These are phyloP conservation scores for Zychaea mexicana DNA, from an alignment of 371 early-diverging fungal species.

Conservation along the genomic window DNA sequence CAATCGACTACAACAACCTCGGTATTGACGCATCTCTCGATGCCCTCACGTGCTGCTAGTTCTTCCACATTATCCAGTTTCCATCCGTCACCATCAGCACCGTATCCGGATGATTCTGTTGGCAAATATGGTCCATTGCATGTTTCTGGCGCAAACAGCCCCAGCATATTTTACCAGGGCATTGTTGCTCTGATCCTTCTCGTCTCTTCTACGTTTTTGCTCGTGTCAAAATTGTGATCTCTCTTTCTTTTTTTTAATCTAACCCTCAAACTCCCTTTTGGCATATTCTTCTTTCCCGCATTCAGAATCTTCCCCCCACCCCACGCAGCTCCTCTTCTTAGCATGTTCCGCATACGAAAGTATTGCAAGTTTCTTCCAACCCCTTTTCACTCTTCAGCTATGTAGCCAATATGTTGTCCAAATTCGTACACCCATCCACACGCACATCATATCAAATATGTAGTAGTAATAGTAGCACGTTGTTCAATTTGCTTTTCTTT, in stretches of 20 bases:
- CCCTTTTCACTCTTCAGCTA: too few relatives aligned
- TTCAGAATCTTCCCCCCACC: too few relatives aligned
- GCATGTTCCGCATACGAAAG: too few relatives aligned
- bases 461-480: too few relatives aligned
- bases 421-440: too few relatives aligned
- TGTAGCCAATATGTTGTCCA: too few relatives aligned
- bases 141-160: constrained; percentile 18
- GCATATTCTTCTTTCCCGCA: background rate
- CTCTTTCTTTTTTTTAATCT: background rate
- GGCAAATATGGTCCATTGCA: constrained; percentile 46
- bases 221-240: background rate
- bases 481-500: too few relatives aligned
- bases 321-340: too few relatives aligned
- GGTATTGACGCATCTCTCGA: constrained; percentile 36
- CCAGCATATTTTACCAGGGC: background rate
- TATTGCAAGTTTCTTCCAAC: too few relatives aligned
- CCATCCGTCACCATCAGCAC: constrained; percentile 41
- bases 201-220: background rate
- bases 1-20: constrained; percentile 24
- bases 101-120: constrained; percentile 46
- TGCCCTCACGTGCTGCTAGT: constrained; percentile 19
- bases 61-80: constrained; percentile 28
- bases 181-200: background rate
- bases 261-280: too few relatives aligned
- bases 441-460: too few relatives aligned